Conservation (phyloP, 2,329 filamentous ascomycete species). For the Fusarium buxicola region DNA sequence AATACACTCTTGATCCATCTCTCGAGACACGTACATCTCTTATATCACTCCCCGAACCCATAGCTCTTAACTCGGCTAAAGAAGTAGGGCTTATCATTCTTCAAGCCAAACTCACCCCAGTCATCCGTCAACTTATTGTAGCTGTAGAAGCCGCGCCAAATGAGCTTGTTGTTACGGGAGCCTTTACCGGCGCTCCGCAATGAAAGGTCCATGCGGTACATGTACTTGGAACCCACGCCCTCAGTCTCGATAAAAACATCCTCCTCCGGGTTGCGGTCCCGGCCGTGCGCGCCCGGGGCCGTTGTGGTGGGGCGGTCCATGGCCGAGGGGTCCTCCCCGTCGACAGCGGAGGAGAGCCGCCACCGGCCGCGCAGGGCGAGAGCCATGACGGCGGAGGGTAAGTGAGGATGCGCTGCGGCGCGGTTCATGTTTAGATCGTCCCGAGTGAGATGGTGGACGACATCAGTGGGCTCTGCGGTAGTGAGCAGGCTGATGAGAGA, state of each 20-base stretch:
- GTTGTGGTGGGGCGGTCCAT: constrained; percentile 11
- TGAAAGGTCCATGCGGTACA: constrained; percentile 83
- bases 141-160: constrained; percentile 91
- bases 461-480: constrained; percentile 83
- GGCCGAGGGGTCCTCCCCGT: constrained; percentile 44
- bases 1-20: background rate
- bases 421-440: constrained; percentile 69
- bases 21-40: background rate
- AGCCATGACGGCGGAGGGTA: constrained; percentile 70
- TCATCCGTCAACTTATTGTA: constrained; percentile 92
- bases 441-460: constrained; percentile 84
- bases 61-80: constrained; percentile 76
- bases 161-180: constrained; percentile 84
- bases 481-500: constrained; percentile 83
- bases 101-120: constrained; percentile 81
- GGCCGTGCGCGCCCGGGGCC: constrained; percentile 7
- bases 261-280: constrained; percentile 62
- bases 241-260: constrained; percentile 88
- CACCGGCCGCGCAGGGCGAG: constrained; percentile 71
- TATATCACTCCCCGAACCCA: constrained; percentile 56
- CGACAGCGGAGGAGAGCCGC: constrained; percentile 57
- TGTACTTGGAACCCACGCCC: constrained; percentile 81
- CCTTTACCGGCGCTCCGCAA: constrained; percentile 73
- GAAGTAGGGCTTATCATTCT: constrained; percentile 73
- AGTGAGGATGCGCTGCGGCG: constrained; percentile 46